Conservation (phyloP, 306 rosid genomes). For the Lathyrus oleraceus region DNA sequence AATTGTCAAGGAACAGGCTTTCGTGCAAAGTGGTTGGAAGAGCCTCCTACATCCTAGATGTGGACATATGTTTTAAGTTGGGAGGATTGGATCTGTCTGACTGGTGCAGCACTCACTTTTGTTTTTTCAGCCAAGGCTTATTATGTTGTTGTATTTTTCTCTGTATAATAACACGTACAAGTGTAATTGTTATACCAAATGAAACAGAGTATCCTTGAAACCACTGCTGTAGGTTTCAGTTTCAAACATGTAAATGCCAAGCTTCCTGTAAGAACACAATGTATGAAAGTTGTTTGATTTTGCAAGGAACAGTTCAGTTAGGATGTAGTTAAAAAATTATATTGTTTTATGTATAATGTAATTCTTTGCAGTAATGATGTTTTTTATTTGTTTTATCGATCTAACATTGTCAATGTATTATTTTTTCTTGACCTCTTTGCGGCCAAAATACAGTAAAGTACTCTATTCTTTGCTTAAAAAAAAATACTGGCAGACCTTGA, state of each 20-base stretch:
- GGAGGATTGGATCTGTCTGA: conserved; percentile 16
- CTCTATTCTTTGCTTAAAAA: not conserved
- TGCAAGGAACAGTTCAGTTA: too few species aligned
- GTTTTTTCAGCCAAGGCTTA: not conserved
- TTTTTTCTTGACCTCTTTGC: not conserved
- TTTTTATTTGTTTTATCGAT: not conserved
- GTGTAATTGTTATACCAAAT: conserved; percentile 24
- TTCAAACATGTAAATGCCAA: conserved; percentile 17
- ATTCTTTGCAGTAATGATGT: not conserved
- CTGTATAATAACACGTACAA: conserved; percentile 19
- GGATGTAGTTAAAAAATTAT: too few species aligned
- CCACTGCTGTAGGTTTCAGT: conserved; percentile 4
- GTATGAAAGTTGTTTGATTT: conserved; percentile 5
- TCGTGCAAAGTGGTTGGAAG: conserved; percentile 75
- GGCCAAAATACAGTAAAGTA: not conserved
- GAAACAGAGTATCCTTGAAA: conserved; percentile 22
- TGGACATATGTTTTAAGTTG: too few species aligned
- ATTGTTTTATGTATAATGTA: not conserved
- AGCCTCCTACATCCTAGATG: conserved; percentile 68
- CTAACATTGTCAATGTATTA: not conserved
- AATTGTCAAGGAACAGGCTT: conserved; percentile 56
- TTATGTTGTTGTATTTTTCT: conserved; percentile 12
- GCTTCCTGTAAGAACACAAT: not conserved
- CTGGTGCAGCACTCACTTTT: conserved; percentile 28
- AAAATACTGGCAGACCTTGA: not conserved